Evolutionary conservation across 768 basidiomycete genomes (phyloP), one percentile per base, ranked within the genome.

Genomic region (Infundibulicybe gibba): DNA sequence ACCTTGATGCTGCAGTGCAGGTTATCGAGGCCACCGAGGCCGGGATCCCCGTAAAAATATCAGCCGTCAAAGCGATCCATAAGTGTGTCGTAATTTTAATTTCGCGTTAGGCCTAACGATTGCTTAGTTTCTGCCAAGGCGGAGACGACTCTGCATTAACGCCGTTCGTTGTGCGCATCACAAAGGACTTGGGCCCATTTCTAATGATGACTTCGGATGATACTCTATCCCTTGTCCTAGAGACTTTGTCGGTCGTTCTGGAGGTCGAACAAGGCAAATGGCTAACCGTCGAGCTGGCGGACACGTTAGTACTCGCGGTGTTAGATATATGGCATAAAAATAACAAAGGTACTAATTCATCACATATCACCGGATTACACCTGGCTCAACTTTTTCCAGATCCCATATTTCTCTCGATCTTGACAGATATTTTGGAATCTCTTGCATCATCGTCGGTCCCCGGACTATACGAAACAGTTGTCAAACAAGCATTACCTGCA

Each of bases 51-150:
- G 87, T 97, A 57, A 98, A 97, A 65, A 75, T 97, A 5, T 94
- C 92, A 1, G 94, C 95, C 9, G 87, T 98, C 20, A 90, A 91
- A 63, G 93, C 95, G 2, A 76, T 97, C 33, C 84, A 90, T 58
- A 94, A 97, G 97, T 97, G 57, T 48, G 82, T 61, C 1, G n/a
- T 21, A 6, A 31, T 40, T 6, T 32, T 48, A 37, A 17, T 38
- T 15, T 25, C 30, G 45, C 8, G 5, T 39, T 14, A 9, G 12
- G n/a, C 44, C 6, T 35, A 49, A 39, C 12, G 19, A 48, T 31
- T 59, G 54, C 48, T 15, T 47, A 90, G 87, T 60, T 89, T 89
- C 69, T 87, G 80, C 64, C 73, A 82, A 47, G 79, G 75, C 5
- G 77, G 80, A 13, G 77, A 85, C 19, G 76, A 81, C 30, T 73